These are phyloP conservation scores for Piper longum DNA, from an alignment of 164 flowering plant genomes.

Conservation along the genomic window DNA sequence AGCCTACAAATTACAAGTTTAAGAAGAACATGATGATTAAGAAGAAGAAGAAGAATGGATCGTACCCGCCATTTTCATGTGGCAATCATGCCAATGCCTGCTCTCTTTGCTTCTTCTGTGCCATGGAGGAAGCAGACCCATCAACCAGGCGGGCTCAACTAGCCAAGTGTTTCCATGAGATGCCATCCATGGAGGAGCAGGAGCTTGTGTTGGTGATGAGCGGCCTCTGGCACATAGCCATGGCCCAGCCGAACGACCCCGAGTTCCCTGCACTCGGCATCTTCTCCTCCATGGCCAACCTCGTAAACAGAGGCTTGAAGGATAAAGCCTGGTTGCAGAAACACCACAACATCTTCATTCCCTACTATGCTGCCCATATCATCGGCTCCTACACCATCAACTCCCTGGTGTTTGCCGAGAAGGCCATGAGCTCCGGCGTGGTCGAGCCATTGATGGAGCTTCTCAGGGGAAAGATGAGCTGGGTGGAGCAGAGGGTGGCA, in stretches of 20 bases:
- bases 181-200: conserved; percentile 32
- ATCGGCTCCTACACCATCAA: conserved; percentile 93
- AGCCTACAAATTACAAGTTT: conserved; percentile 7
- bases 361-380: conserved; percentile 88
- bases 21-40: conserved; percentile 11
- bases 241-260: conserved; percentile 62
- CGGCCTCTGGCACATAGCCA: conserved; percentile 64
- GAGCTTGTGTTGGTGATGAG: conserved; percentile 53
- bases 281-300: conserved; percentile 49
- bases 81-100: conserved; percentile 1
- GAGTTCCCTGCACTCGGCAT: conserved; percentile 64
- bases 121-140: conserved; percentile 42
- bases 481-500: conserved; percentile 87
- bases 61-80: conserved; percentile 8
- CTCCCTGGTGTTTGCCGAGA: conserved; percentile 42
- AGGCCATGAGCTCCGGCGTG: conserved; percentile 49
- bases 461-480: conserved; percentile 53
- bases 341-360: conserved; percentile 62
- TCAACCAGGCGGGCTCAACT: conserved; percentile 26
- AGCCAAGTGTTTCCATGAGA: conserved; percentile 32
- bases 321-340: conserved; percentile 41
- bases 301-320: conserved; percentile 31
- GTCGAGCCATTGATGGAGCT: conserved; percentile 59
- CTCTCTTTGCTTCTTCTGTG: conserved; percentile 60
- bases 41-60: background rate